Conservation (phyloP, 768 basidiomycete species). For the Mrakia gelida region DNA sequence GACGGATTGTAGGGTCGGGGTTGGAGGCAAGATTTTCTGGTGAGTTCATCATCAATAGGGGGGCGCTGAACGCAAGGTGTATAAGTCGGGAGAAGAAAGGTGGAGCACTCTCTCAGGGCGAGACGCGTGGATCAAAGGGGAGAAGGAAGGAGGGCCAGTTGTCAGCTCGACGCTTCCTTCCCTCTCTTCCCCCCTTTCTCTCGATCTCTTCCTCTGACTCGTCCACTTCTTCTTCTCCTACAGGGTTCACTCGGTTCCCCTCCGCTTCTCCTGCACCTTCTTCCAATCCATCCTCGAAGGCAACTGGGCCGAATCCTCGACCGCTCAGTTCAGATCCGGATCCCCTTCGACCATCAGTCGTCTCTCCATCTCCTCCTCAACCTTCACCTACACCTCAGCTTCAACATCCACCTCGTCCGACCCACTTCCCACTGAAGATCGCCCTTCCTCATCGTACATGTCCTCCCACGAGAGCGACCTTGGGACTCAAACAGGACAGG, state of each 20-base stretch:
- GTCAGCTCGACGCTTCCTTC: not conserved
- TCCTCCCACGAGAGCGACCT: not conserved
- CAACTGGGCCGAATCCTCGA: conserved; percentile 23
- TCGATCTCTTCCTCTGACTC: not conserved
- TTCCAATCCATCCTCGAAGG: conserved; percentile 23
- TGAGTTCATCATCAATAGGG: not conserved
- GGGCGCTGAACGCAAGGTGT: no score
- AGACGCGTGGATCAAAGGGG: no score
- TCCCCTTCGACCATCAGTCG: conserved; percentile 7
- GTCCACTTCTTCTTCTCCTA: not conserved
- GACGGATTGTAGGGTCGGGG: not conserved
- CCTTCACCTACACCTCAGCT: not conserved
- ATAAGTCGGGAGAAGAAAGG: no score
- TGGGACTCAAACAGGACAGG: not conserved
- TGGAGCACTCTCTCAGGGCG: no score
- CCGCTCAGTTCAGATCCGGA: not conserved
- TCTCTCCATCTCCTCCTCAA: conserved; percentile 4
- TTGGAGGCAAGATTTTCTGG: not conserved
- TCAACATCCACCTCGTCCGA: not conserved
- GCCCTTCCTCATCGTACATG: not conserved
- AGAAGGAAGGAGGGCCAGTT: not conserved
- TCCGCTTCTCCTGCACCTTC: conserved; percentile 23
- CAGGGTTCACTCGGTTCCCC: conserved; percentile 20
- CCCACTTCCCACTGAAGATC: not conserved
- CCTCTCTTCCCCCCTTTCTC: no score